phyloP scores from a whole-genome alignment of 495 filamentous ascomycete species.

The Hamigera avellanea region DNA sequence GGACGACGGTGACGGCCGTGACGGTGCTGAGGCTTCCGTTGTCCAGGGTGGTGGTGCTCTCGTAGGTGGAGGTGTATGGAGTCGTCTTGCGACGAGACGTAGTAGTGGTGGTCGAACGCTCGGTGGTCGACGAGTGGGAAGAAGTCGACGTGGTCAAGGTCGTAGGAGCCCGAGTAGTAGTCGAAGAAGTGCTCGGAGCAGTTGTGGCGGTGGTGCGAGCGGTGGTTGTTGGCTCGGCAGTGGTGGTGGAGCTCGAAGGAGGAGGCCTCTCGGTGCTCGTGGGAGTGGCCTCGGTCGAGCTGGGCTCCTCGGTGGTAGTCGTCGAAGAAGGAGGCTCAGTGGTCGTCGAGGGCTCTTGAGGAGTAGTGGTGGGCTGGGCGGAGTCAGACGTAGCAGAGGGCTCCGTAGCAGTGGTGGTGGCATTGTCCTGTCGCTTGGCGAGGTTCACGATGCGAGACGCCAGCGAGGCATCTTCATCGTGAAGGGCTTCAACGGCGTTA shows the following conservation, averaged over 20 bases:
- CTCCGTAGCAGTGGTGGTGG: conserved; percentile 1
- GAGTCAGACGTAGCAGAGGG: conserved; percentile 9
- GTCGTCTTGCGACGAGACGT: conserved; percentile 15
- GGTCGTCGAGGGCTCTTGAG: conserved; percentile 3
- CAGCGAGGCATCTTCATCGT: conserved; percentile 32
- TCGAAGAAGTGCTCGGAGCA: conserved; percentile 23
- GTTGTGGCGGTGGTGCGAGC: conserved; percentile 29
- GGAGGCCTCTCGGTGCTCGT: conserved; percentile 1
- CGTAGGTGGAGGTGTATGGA: conserved; percentile 19
- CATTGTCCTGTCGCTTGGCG: conserved; percentile 23
- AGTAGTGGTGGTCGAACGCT: conserved; percentile 14
- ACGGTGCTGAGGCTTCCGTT: conserved; percentile 47
- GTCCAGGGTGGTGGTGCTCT: conserved; percentile 53
- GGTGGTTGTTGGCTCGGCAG: conserved; percentile 34
- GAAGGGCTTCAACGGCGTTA: conserved; percentile 33
- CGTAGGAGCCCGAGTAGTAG: conserved; percentile 10
- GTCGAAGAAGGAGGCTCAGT: conserved; percentile 4
- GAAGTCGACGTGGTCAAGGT: conserved; percentile 16
- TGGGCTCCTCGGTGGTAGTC: neutral
- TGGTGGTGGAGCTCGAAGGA: conserved; percentile 19
- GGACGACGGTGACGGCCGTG: conserved; percentile 36
- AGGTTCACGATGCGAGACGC: conserved; percentile 32
- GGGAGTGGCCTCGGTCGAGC: neutral
- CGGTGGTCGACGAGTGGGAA: conserved; percentile 15
- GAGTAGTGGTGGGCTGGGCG: conserved; percentile 5